Percentiles rank a stretch among this genome's conserved stretches.
Evolutionary conservation across 202 grass and related monocot species (phyloP).

Genomic region (Carex sylvatica): DNA sequence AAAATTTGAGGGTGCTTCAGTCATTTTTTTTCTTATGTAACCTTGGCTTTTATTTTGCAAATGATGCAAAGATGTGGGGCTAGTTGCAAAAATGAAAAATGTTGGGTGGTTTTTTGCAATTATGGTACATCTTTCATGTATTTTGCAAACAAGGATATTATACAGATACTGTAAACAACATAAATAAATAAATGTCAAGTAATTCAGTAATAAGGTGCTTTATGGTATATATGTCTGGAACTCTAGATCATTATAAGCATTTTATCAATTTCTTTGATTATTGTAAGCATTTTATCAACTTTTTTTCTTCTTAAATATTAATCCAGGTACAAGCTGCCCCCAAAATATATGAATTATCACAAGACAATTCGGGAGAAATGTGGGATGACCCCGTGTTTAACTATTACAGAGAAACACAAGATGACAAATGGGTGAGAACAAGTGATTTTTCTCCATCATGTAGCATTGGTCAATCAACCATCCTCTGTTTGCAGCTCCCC

Average conservation of each 20-base stretch:
- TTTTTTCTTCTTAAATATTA: slow-evolving; percentile 15
- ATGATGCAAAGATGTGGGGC: background rate
- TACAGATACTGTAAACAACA: background rate
- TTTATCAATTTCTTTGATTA: background rate
- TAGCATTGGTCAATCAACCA: slow-evolving; percentile 76
- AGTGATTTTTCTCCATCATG: slow-evolving; percentile 76
- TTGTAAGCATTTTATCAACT: background rate
- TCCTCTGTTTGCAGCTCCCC: slow-evolving; percentile 63
- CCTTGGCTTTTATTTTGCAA: background rate
- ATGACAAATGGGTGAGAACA: slow-evolving; percentile 80
- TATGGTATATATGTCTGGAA: background rate
- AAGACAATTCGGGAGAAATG: slow-evolving; percentile 19
- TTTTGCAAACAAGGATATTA: background rate
- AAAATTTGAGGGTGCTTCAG: background rate
- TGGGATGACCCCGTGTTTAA: slow-evolving; percentile 56
- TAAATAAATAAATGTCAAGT: background rate
- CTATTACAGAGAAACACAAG: slow-evolving; percentile 54
- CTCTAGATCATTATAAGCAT: background rate
- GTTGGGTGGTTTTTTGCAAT: background rate
- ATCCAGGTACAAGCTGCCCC: slow-evolving; percentile 69
- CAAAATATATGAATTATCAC: slow-evolving; percentile 55
- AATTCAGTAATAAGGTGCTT: background rate
- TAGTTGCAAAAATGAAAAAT: background rate
- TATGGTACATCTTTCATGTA: background rate
- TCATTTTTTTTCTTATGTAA: background rate